Conservation (phyloP, 2,329 filamentous ascomycete genomes). For the Penicillium sp. region DNA sequence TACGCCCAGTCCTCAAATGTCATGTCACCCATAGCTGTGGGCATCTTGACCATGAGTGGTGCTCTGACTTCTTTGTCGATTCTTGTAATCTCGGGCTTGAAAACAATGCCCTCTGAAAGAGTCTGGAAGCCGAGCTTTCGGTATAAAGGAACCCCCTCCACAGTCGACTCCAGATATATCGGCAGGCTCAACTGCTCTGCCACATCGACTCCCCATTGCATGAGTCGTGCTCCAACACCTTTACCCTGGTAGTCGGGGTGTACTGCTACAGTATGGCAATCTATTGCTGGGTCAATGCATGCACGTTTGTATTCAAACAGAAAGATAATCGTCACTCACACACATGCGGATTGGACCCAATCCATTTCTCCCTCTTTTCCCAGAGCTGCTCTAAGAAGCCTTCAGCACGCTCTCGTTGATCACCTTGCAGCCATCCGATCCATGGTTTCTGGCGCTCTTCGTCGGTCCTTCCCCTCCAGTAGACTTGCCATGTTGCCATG, state of each 20-base stretch:
- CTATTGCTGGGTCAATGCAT: background rate
- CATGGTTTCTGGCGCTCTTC: slow-evolving; percentile 47
- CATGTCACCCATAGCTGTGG: slow-evolving; percentile 12
- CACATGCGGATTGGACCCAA: slow-evolving; percentile 30
- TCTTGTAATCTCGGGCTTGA: slow-evolving; percentile 34
- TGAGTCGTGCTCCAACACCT: slow-evolving; percentile 43
- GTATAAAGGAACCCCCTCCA: slow-evolving; percentile 44
- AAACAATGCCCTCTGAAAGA: slow-evolving; percentile 36
- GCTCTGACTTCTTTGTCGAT: slow-evolving; percentile 34
- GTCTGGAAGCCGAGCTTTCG: slow-evolving; percentile 46
- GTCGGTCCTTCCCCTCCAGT: slow-evolving; percentile 36
- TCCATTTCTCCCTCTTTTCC: slow-evolving; percentile 29
- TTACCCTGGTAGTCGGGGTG: slow-evolving; percentile 44
- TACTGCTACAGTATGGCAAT: slow-evolving; percentile 45
- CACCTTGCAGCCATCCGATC: slow-evolving; percentile 47
- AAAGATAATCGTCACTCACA: slow-evolving; percentile 35
- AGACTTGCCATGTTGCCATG: slow-evolving; percentile 49
- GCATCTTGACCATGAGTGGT: slow-evolving; percentile 46
- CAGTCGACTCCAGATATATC: slow-evolving; percentile 49
- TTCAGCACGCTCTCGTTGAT: slow-evolving; percentile 39
- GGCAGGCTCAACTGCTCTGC: slow-evolving; percentile 35
- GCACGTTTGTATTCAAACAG: background rate
- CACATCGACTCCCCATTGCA: slow-evolving; percentile 43
- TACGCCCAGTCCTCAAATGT: slow-evolving; percentile 5
- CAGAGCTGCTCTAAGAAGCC: slow-evolving; percentile 44